These are phyloP conservation scores for Neurospora hispaniola DNA, from an alignment of 495 filamentous ascomycete genomes.

Conservation along the genomic window DNA sequence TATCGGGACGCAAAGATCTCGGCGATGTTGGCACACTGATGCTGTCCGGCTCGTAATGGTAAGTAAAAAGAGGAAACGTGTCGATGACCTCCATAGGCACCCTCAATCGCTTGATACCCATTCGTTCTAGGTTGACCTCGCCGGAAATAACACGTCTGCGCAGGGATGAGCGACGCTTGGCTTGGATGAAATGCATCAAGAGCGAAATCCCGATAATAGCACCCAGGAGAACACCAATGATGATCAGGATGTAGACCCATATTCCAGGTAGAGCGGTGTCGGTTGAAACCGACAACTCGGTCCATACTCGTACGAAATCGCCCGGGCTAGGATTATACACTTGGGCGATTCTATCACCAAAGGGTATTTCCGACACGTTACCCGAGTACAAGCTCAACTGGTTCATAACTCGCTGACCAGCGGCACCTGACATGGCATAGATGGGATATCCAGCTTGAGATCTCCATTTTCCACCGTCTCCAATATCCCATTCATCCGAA, in stretches of 20 bases:
- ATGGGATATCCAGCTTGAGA: conserved; percentile 56
- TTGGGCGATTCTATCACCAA: conserved; percentile 43
- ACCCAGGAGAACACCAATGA: conserved; percentile 60
- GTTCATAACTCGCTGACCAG: conserved; percentile 57
- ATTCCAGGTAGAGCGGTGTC: conserved; percentile 47
- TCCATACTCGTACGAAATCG: conserved; percentile 43
- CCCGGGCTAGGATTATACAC: conserved; percentile 56
- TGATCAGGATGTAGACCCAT: conserved; percentile 76
- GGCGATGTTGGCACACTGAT: conserved; percentile 13
- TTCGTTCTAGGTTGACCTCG: conserved; percentile 67
- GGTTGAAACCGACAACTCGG: conserved; percentile 31
- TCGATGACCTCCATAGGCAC: conserved; percentile 60
- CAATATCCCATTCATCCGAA: conserved; percentile 54
- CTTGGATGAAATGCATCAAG: conserved; percentile 65
- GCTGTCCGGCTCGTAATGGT: conserved; percentile 37
- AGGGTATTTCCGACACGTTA: conserved; percentile 48
- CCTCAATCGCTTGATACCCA: conserved; percentile 65
- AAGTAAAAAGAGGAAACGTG: conserved; percentile 63
- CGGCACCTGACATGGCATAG: conserved; percentile 66
- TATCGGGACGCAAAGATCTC: neutral
- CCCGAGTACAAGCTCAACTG: conserved; percentile 68
- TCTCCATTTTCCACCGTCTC: conserved; percentile 56
- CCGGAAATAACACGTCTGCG: conserved; percentile 59
- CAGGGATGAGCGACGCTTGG: conserved; percentile 50
- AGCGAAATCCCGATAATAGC: conserved; percentile 54